Percentiles rank a stretch among this genome's conserved stretches.
Conservation (phyloP, 2,329 filamentous ascomycete genomes). For the Fusarium compactum region DNA sequence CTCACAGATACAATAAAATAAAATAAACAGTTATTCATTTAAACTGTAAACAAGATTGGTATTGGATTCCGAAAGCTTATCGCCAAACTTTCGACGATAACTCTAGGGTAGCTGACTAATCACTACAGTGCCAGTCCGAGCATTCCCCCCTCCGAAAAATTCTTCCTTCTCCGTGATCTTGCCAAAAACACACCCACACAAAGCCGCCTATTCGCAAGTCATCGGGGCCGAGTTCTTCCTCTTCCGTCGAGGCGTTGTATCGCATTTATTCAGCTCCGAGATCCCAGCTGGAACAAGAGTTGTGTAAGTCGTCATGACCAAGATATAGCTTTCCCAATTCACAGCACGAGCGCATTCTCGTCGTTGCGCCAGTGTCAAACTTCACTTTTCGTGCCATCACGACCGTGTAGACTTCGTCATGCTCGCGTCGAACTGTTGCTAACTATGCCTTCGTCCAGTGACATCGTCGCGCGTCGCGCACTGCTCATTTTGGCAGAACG, state of each 20-base stretch:
- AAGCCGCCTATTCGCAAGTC: slow-evolving; percentile 46
- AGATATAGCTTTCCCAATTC: slow-evolving; percentile 36
- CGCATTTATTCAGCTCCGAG: slow-evolving; percentile 59
- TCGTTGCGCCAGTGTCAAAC: slow-evolving; percentile 26
- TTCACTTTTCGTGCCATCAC: slow-evolving; percentile 27
- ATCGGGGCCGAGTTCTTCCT: slow-evolving; percentile 60
- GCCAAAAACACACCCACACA: slow-evolving; percentile 53
- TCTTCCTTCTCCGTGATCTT: slow-evolving; percentile 53
- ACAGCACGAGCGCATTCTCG: slow-evolving; percentile 34
- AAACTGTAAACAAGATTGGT: background rate
- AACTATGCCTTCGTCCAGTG: slow-evolving; percentile 46
- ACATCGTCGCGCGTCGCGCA: slow-evolving; percentile 45
- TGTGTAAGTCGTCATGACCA: slow-evolving; percentile 52
- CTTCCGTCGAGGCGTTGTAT: slow-evolving; percentile 58
- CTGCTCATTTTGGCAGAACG: slow-evolving; percentile 24
- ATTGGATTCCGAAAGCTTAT: background rate
- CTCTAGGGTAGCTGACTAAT: slow-evolving; percentile 39
- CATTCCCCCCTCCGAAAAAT: slow-evolving; percentile 50
- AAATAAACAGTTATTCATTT: background rate
- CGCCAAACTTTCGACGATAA: background rate
- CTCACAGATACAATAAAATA: background rate
- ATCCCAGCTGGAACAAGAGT: slow-evolving; percentile 50
- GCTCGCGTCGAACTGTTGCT: slow-evolving; percentile 43
- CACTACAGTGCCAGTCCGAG: slow-evolving; percentile 20
- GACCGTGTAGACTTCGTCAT: slow-evolving; percentile 35